These are phyloP conservation scores for Leucoagaricus sp. DNA, from an alignment of 1,284 basidiomycete species.

Conservation along the genomic window DNA sequence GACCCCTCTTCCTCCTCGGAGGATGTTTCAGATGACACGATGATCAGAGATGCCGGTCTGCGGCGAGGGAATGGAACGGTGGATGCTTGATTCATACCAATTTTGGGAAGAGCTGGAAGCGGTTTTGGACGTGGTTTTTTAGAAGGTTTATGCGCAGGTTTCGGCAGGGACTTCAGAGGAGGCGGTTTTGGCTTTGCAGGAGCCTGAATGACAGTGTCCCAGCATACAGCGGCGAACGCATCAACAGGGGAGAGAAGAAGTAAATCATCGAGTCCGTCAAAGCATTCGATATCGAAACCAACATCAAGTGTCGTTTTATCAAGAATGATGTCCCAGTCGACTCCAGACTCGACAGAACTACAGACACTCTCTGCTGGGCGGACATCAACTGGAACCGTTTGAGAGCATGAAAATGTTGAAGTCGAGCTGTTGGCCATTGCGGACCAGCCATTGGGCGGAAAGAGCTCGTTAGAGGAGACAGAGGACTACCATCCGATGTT, in stretches of 20 bases:
- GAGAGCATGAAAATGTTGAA: constrained; percentile 4
- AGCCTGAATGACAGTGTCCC: constrained; percentile 20
- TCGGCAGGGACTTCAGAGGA: no score
- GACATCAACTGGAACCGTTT: constrained; percentile 13
- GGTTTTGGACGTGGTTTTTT: neutral
- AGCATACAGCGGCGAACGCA: constrained; percentile 37
- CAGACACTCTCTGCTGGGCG: constrained; percentile 7
- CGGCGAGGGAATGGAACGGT: constrained; percentile 3
- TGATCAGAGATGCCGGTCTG: constrained; percentile 1
- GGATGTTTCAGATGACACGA: constrained; percentile 11
- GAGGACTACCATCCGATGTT: neutral
- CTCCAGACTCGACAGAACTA: constrained; percentile 4
- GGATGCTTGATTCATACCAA: neutral
- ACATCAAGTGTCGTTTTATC: constrained; percentile 37
- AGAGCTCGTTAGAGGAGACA: constrained; percentile 4
- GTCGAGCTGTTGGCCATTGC: neutral
- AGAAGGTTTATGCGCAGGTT: neutral
- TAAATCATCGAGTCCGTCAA: constrained; percentile 40
- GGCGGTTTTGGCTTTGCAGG: constrained; percentile 2
- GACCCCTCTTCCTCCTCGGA: constrained; percentile 12
- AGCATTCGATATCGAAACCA: constrained; percentile 37
- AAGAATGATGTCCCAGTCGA: constrained; percentile 22
- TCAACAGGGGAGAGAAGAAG: constrained; percentile 35
- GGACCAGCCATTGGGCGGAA: constrained; percentile 12
- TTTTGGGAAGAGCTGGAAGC: neutral